Evolutionary conservation across 257 asterid genomes (phyloP).

Genomic region (Solanum ossicruentum): DNA sequence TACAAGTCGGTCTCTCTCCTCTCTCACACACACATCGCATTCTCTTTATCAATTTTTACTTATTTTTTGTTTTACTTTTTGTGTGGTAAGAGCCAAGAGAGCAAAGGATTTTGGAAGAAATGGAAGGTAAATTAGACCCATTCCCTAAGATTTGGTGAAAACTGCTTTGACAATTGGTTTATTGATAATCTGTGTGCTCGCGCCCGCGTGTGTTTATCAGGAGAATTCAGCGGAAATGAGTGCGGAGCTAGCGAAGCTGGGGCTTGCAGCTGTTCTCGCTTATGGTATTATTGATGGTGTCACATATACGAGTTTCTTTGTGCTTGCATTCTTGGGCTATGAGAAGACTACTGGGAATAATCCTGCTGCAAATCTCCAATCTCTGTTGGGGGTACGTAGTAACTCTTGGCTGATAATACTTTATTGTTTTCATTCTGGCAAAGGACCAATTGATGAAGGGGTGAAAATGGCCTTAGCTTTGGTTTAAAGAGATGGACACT

Average conservation of each 20-base stretch:
- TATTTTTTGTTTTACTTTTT: not conserved
- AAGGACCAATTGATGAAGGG: not conserved
- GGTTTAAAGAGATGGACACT: not conserved
- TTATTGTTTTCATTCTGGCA: not conserved
- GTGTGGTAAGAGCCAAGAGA: conserved; percentile 5
- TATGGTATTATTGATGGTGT: conserved; percentile 39
- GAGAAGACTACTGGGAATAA: conserved; percentile 33
- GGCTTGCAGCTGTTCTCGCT: conserved; percentile 32
- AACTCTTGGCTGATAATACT: not conserved
- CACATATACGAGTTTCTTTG: conserved; percentile 35
- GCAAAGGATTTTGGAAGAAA: conserved; percentile 25
- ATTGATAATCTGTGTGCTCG: not conserved
- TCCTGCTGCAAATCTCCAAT: conserved; percentile 39
- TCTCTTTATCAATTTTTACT: not conserved
- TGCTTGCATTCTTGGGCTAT: conserved; percentile 32
- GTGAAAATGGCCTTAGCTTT: not conserved
- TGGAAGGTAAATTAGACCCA: conserved; percentile 17
- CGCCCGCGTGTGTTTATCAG: not conserved
- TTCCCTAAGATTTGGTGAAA: not conserved
- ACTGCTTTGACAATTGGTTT: not conserved
- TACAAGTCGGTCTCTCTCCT: conserved; percentile 3
- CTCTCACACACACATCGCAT: not conserved
- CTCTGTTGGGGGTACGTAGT: conserved; percentile 26
- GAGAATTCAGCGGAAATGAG: conserved; percentile 31
- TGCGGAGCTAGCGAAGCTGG: conserved; percentile 25